Conservation (phyloP, 805 yeast species). For the Jamesozyma gamospora region DNA sequence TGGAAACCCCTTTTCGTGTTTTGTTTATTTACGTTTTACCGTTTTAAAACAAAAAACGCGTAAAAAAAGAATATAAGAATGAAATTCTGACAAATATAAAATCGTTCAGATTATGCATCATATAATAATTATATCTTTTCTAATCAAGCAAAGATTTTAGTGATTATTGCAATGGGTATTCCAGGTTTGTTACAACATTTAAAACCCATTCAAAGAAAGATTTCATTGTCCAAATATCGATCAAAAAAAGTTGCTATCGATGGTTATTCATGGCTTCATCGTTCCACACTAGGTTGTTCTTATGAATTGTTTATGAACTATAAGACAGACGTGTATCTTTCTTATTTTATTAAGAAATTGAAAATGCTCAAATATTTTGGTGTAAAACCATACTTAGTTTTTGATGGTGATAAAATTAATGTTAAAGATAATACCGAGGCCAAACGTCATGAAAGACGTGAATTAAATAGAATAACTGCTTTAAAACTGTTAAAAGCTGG, state of each 20-base stretch:
- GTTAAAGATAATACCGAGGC: constrained; percentile 63
- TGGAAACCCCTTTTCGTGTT: background rate
- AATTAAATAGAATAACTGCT: constrained; percentile 48
- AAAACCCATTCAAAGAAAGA: constrained; percentile 55
- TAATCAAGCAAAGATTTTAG: too few relatives aligned
- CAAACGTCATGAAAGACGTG: constrained; percentile 47
- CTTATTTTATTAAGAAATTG: constrained; percentile 54
- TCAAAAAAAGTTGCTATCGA: constrained; percentile 80
- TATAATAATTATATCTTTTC: too few relatives aligned
- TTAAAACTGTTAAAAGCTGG: constrained; percentile 39
- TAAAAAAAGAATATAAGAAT: background rate
- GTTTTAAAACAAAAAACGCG: background rate
- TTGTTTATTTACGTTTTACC: background rate
- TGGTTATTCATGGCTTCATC: constrained; percentile 91
- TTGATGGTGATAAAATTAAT: constrained; percentile 82
- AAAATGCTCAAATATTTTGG: constrained; percentile 52
- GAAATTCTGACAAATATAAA: too few relatives aligned
- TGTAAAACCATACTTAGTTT: constrained; percentile 74
- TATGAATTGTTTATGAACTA: constrained; percentile 59
- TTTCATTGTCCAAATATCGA: constrained; percentile 44
- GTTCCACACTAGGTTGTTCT: constrained; percentile 71
- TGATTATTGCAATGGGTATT: constrained; percentile 53
- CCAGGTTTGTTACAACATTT: constrained; percentile 65
- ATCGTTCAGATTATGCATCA: too few relatives aligned
- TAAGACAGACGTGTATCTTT: constrained; percentile 59